A percentile compares a stretch with the other conserved stretches of the same genome.
Evolutionary conservation across 306 rosid genomes (phyloP).

Genomic region (Cicer cuneatum): DNA sequence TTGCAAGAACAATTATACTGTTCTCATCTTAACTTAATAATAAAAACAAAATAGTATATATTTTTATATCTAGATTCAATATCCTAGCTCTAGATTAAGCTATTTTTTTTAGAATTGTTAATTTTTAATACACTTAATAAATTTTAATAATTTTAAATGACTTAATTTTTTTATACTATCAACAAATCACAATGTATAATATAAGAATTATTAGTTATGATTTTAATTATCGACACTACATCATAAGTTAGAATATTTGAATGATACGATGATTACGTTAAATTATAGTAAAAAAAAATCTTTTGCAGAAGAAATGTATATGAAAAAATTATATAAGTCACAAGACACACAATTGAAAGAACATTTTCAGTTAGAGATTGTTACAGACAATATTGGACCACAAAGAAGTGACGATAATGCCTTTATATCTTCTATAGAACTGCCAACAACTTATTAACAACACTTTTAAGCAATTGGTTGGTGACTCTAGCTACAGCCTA

Average conservation of each 20-base stretch:
- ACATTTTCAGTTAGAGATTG: constrained; percentile 50
- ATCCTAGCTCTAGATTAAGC: too few relatives aligned
- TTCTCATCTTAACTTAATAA: constrained; percentile 32
- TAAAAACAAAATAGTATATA: background rate
- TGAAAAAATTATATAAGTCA: constrained; percentile 41
- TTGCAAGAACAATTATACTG: constrained; percentile 45
- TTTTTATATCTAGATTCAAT: background rate
- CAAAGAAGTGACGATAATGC: constrained; percentile 53
- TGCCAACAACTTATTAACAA: constrained; percentile 50
- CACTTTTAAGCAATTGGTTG: constrained; percentile 55
- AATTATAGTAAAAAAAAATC: too few relatives aligned
- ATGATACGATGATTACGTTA: too few relatives aligned
- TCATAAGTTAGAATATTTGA: too few relatives aligned
- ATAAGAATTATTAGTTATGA: too few relatives aligned
- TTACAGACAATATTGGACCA: constrained; percentile 57
- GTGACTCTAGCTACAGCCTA: constrained; percentile 36
- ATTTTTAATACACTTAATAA: too few relatives aligned
- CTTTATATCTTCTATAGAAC: constrained; percentile 49
- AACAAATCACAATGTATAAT: too few relatives aligned
- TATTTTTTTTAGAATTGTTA: too few relatives aligned
- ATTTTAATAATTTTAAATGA: too few relatives aligned
- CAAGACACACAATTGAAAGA: constrained; percentile 44
- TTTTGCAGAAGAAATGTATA: too few relatives aligned
- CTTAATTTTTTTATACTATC: too few relatives aligned
- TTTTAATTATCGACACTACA: too few relatives aligned